Base-by-base conservation (phyloP, 805 yeast genomes). In the Saccharomycopsis babjevae region DNA sequence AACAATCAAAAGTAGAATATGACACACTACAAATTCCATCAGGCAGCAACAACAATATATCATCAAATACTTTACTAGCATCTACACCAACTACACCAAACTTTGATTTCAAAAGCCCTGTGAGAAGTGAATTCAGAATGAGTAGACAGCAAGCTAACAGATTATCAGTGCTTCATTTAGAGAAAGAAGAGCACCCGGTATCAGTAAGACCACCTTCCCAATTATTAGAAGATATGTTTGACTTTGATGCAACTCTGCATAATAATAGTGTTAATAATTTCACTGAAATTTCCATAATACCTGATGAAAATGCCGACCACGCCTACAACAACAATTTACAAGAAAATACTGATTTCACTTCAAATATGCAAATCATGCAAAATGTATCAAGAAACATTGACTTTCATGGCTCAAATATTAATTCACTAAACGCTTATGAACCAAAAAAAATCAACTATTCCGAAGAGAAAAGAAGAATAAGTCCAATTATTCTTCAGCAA, bases 181-280 rank as follows among this genome's bases (percentile, higher is more conserved):
- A 57, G 10, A 46, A 57, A 22, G 7, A 25, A 3, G 20, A 34
- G 3, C 30, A 7, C n/a, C 25, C 38, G 15, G 15, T 11, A 7
- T 8, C 25, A n/a, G n/a, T 5, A 7, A 43, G 59, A 46, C 59
- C 59, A 4, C 59, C 59, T 5, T 43, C 55, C 30, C 59, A 57
- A 20, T 30, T 57, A 36, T 34, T 57, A 20, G 59, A 57, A 11
- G 56, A 57, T 43, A 34, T 57, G 43, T 57, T 57, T 22, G 38
- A 50, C 15, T 46, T 22, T 15, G 52, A 46, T 13, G 32, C 32
- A 25, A 46, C 7, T 22, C n/a, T 25, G 15, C 2, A 2, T 18
- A 28, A 46, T 46, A 25, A n/a, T 15, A 16, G 3, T 5, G n/a
- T 18, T 6, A 22, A 11, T 5, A 22, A 18, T 42, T 5, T 13